These are phyloP conservation scores for Clausena lansium DNA, from an alignment of 345 rosid species.

Conservation along the genomic window DNA sequence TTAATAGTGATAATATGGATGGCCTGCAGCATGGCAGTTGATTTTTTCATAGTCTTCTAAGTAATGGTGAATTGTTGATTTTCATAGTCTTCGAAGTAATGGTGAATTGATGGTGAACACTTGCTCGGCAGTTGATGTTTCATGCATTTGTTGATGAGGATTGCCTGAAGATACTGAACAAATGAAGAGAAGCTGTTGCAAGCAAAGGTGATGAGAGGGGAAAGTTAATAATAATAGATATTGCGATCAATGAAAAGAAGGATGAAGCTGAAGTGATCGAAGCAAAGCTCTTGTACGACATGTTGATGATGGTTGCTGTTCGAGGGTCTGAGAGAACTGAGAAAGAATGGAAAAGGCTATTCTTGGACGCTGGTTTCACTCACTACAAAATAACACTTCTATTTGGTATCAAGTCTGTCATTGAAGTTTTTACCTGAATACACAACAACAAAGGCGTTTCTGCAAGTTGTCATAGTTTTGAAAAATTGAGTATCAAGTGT, in stretches of 20 bases:
- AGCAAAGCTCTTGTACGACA: slow-evolving; percentile 41
- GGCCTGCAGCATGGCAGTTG: too few relatives aligned
- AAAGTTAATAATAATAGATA: slow-evolving; percentile 23
- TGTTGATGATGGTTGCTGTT: slow-evolving; percentile 41
- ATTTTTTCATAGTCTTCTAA: too few relatives aligned
- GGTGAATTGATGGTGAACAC: too few relatives aligned
- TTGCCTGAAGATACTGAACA: slow-evolving; percentile 43
- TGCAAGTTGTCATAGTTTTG: too few relatives aligned
- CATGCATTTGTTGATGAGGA: slow-evolving; percentile 52
- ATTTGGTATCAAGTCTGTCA: slow-evolving; percentile 28
- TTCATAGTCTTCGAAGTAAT: too few relatives aligned
- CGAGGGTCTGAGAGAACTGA: slow-evolving; percentile 36
- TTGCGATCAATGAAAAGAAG: slow-evolving; percentile 15
- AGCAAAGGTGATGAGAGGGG: slow-evolving; percentile 6
- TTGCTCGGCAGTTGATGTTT: slow-evolving; percentile 25
- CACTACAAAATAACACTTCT: slow-evolving; percentile 32
- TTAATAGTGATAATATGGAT: too few relatives aligned
- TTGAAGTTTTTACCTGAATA: slow-evolving; percentile 19
- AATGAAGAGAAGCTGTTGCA: slow-evolving; percentile 34
- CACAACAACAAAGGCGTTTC: too few relatives aligned
- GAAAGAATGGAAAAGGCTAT: slow-evolving; percentile 34
- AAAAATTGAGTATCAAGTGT: too few relatives aligned
- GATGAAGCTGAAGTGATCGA: slow-evolving; percentile 17
- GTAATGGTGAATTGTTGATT: too few relatives aligned
- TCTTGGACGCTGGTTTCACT: slow-evolving; percentile 34